Percentiles rank a stretch among this genome's conserved stretches.
Evolutionary conservation across 2,329 filamentous ascomycete genomes (phyloP).

Genomic region (Talaromyces marneffei): DNA sequence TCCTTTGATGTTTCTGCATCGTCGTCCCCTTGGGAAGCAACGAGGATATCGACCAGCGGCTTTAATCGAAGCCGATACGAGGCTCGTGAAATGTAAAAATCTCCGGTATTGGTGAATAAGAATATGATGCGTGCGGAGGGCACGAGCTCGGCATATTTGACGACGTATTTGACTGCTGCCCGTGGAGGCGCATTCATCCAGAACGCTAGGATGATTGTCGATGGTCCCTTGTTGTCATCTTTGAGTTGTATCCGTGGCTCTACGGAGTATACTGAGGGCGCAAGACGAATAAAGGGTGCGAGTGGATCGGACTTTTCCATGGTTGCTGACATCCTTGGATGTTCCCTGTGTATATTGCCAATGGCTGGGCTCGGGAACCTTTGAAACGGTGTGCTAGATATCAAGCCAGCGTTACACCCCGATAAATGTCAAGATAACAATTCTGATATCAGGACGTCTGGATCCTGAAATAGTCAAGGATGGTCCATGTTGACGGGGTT

Average conservation of each 20-base stretch:
- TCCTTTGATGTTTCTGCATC: background rate
- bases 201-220: conserved; percentile 42
- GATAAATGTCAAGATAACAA: background rate
- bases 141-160: conserved; percentile 39
- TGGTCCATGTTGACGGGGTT: background rate
- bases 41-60: conserved; percentile 34
- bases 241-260: conserved; percentile 21
- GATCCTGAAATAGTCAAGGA: background rate
- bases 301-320: conserved; percentile 1
- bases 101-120: conserved; percentile 31
- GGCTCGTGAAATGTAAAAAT: conserved; percentile 28
- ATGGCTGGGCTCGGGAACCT: background rate
- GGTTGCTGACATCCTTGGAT: background rate
- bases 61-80: conserved; percentile 26
- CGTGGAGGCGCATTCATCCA: conserved; percentile 45
- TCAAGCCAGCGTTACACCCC: background rate
- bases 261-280: conserved; percentile 35
- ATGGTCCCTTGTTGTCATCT: conserved; percentile 15
- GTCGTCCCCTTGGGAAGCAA: conserved; percentile 19
- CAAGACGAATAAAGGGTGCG: conserved; percentile 23
- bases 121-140: conserved; percentile 41
- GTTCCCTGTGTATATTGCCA: background rate
- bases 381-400: background rate
- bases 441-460: background rate
- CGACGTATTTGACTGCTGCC: conserved; percentile 45